phyloP scores from a whole-genome alignment of 2,329 filamentous ascomycete genomes.

The Chaetoscypha palmicola region DNA sequence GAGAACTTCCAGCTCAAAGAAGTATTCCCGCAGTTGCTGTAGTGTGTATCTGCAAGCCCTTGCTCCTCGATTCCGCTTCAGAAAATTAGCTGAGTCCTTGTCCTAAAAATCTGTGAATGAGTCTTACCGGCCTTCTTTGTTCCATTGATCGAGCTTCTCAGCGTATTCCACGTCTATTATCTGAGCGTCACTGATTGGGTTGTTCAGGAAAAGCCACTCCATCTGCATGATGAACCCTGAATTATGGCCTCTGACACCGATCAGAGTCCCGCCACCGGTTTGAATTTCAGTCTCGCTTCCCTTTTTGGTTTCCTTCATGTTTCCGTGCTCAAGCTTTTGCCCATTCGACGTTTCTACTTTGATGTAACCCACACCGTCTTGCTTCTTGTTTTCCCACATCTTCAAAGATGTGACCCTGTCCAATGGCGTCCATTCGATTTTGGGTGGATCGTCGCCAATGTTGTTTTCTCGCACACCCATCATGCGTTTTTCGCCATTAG shows the following conservation, averaged over 20 bases:
- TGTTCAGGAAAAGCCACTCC: neutral
- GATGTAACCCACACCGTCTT: neutral
- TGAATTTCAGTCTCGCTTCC: neutral
- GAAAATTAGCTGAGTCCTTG: neutral
- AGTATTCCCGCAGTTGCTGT: neutral
- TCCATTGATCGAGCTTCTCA: conserved; percentile 1
- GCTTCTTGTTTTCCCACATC: conserved; percentile 1
- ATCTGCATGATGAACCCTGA: neutral
- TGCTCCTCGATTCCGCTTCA: neutral
- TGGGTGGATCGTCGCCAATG: neutral
- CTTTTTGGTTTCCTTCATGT: neutral
- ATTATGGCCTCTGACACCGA: neutral
- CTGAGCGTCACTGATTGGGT: neutral
- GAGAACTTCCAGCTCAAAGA: neutral
- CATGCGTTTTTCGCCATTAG: neutral
- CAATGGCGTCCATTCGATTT: neutral
- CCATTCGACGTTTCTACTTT: neutral
- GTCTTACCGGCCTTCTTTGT: conserved; percentile 1
- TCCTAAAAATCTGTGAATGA: neutral
- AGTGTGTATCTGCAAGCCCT: neutral
- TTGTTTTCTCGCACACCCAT: neutral
- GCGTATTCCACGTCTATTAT: neutral
- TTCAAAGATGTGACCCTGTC: neutral
- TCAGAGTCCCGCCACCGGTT: neutral
- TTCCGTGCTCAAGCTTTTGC: neutral